phyloP scores from a whole-genome alignment of 352 stramenopile species.

The Ophiocytium majus region DNA sequence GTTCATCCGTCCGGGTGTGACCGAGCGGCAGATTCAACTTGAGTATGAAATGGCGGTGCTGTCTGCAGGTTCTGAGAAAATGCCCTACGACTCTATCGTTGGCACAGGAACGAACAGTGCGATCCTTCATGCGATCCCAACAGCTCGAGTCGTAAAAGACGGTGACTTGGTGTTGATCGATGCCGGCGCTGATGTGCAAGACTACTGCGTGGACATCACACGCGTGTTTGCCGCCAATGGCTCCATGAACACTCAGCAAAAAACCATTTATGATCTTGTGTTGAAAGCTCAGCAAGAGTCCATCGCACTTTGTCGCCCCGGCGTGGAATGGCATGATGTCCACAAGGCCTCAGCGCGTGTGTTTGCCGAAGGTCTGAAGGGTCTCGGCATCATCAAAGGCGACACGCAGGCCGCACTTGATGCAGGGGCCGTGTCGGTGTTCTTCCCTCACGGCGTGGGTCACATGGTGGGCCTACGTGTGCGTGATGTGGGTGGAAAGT shows the following conservation, averaged over 20 bases:
- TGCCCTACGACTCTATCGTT: conserved; percentile 10
- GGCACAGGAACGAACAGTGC: background rate
- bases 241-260: background rate
- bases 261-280: conserved; percentile 8
- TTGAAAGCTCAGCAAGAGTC: conserved; percentile 6
- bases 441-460: conserved; percentile 16
- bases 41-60: conserved; percentile 4
- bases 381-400: background rate
- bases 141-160: background rate
- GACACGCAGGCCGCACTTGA: background rate
- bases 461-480: conserved; percentile 4
- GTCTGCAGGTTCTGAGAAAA: background rate
- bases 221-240: conserved; percentile 1
- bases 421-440: background rate
- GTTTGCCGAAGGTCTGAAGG: background rate
- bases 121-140: background rate
- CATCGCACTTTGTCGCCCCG: background rate
- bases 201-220: conserved; percentile 13
- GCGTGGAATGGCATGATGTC: background rate
- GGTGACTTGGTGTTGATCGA: background rate
- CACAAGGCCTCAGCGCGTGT: background rate
- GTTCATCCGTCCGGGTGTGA: conserved; percentile 2
- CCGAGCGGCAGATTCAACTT: conserved; percentile 1
- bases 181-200: conserved; percentile 1
- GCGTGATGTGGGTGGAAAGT: background rate